Percentiles rank a stretch among this genome's conserved stretches.
Evolutionary conservation across 129 eudicot species (phyloP).

Genomic region (Arctium lappa): DNA sequence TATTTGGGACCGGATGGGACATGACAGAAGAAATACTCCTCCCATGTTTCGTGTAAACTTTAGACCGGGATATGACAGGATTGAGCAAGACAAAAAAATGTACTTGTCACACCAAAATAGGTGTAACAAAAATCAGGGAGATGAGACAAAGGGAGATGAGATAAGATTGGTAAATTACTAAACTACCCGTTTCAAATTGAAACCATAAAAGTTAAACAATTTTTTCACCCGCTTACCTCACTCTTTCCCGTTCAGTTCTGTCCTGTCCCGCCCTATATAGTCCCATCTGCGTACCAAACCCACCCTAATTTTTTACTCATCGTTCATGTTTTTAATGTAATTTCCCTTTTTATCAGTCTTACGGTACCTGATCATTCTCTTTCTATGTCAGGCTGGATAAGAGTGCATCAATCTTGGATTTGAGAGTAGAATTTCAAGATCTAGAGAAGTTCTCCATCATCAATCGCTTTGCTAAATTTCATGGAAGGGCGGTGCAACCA

Average conservation of each 20-base stretch:
- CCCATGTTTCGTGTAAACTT: not conserved
- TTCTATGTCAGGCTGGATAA: constrained; percentile 56
- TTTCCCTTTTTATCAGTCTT: not conserved
- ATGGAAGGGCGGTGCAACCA: constrained; percentile 62
- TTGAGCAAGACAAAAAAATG: not conserved
- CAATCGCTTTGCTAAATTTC: constrained; percentile 73
- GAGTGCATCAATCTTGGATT: constrained; percentile 60
- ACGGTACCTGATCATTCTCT: not conserved
- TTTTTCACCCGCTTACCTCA: not conserved
- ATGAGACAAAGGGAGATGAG: not conserved
- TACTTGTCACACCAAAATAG: not conserved
- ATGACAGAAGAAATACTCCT: no score
- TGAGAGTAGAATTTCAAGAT: constrained; percentile 76
- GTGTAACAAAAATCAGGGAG: not conserved
- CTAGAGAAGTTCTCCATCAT: constrained; percentile 67
- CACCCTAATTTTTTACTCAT: not conserved
- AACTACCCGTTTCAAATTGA: not conserved
- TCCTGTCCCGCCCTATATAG: not conserved
- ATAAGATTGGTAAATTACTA: not conserved
- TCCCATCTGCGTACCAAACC: not conserved
- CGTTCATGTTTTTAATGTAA: not conserved
- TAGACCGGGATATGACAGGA: not conserved
- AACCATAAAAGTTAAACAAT: not conserved
- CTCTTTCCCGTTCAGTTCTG: not conserved
- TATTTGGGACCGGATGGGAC: not conserved